Base-by-base conservation (phyloP, 1,284 basidiomycete genomes). In the Cryptococcus maquisensis region DNA sequence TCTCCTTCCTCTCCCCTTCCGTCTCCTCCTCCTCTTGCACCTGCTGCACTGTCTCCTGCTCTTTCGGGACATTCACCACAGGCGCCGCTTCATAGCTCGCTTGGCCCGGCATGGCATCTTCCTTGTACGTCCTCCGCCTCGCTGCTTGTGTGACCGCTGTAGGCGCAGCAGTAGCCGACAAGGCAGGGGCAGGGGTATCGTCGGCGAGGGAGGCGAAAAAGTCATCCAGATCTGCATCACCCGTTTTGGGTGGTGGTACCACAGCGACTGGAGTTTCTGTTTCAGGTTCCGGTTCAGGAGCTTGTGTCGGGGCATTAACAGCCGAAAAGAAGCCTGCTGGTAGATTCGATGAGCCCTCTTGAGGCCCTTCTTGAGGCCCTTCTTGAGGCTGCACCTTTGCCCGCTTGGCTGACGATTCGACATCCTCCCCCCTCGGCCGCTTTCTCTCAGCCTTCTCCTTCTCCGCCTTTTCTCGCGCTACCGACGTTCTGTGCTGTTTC, bases 1-100 rank as follows among this genome's bases (percentile, higher is more conserved):
- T 55, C 32, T 52, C 69, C 43, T 69, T 57, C 41, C 55, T 60
- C 55, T 74, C 74, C 39, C 56, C 67, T 54, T 73, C 73, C 3
- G 62, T 75, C 64, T 76, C 74, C 47, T 72, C 67, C 28, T 65
- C 63, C 49, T 69, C 73, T 16, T 35, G 56, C 32, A 64, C 63
- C 16, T 56, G 59, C 45, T 55, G 62, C 37, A 52, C 63, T 48
- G 54, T 3, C n/a, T 49, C 21, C 18, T 47, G 52, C 28, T 44
- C 50, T 9, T 57, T 43, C 47, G 37, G 54, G 4, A 47, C 38
- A n/a, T 59, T 54, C 12, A 64, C 54, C 4, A 72, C 63, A 1
- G 76, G 72, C n/a, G 73, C 76, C 16, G 75, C 72, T 50, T 71
- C 66, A 56, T 74, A 76, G 12, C 68, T 66, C 24, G 74, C 69